A percentile compares a stretch with the other conserved stretches of the same genome.
Evolutionary conservation across 225 moss, liverwort and hornwort genomes (phyloP).

Genomic region (Rhytidiadelphus loreus): DNA sequence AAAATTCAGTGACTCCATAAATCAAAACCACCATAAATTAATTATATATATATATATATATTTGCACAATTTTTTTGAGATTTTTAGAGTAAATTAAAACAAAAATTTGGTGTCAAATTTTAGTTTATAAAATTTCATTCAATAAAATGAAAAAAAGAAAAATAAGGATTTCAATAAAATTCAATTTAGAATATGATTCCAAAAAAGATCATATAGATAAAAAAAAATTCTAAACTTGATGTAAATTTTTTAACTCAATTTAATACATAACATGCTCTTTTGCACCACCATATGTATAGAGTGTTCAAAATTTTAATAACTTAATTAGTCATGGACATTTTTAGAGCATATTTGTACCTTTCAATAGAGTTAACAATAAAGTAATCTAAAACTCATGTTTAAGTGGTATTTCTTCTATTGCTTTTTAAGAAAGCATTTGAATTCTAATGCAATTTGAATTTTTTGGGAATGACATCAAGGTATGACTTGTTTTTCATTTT

Average conservation of each 20-base stretch:
- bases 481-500: rapidly evolving
- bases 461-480: neutral
- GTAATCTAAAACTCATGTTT: neutral
- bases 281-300: neutral
- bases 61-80: too few relatives aligned
- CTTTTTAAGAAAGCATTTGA: neutral
- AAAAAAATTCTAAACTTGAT: neutral
- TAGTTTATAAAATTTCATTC: neutral
- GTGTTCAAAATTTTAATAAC: neutral
- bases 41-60: too few relatives aligned
- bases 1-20: too few relatives aligned
- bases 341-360: neutral
- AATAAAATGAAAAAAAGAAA: neutral
- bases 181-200: neutral
- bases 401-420: neutral
- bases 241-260: neutral
- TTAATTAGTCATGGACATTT: neutral
- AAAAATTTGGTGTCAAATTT: neutral
- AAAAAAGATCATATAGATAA: too few relatives aligned
- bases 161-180: too few relatives aligned
- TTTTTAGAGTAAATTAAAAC: neutral
- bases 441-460: neutral
- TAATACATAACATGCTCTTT: neutral
- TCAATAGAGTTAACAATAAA: neutral
- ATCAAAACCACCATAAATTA: neutral